A percentile compares a stretch with the other conserved stretches of the same genome.
Conservation (phyloP, 2,329 filamentous ascomycete species). For the Aphanoascus verrucosus region DNA sequence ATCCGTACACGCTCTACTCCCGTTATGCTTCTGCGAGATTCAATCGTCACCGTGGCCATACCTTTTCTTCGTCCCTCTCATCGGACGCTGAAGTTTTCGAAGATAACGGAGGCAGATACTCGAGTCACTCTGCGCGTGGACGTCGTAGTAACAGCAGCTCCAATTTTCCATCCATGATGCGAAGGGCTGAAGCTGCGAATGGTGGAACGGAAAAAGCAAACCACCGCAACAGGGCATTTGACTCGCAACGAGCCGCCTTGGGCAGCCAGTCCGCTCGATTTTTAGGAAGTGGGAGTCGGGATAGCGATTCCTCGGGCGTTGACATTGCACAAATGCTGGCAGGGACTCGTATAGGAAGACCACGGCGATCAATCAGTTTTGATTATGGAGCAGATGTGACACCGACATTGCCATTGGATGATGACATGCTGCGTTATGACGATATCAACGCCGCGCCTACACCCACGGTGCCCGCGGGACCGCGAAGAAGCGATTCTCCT, state of each 20-base stretch:
- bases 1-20: constrained; percentile 25
- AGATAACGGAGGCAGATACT: constrained; percentile 31
- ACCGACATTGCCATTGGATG: background rate
- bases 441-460: constrained; percentile 75
- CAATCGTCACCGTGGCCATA: constrained; percentile 46
- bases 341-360: constrained; percentile 24
- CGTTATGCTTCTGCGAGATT: constrained; percentile 24
- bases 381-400: constrained; percentile 29
- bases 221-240: constrained; percentile 30
- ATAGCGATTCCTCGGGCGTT: constrained; percentile 65
- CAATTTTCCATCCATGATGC: constrained; percentile 52
- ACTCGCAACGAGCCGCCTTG: constrained; percentile 23
- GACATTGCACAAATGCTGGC: constrained; percentile 50
- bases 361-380: constrained; percentile 36
- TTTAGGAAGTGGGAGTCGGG: constrained; percentile 57
- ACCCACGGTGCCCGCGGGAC: constrained; percentile 71
- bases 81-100: constrained; percentile 44
- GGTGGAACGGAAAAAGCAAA: constrained; percentile 27
- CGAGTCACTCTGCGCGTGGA: constrained; percentile 36
- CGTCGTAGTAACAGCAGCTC: constrained; percentile 73
- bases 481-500: constrained; percentile 46
- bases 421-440: constrained; percentile 15
- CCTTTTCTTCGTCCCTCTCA: constrained; percentile 49
- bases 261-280: constrained; percentile 41
- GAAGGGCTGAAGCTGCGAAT: constrained; percentile 54